A percentile compares a stretch with the other conserved stretches of the same genome.
These are phyloP conservation scores for Angophora floribunda DNA, from an alignment of 345 rosid genomes.

Conservation along the genomic window DNA sequence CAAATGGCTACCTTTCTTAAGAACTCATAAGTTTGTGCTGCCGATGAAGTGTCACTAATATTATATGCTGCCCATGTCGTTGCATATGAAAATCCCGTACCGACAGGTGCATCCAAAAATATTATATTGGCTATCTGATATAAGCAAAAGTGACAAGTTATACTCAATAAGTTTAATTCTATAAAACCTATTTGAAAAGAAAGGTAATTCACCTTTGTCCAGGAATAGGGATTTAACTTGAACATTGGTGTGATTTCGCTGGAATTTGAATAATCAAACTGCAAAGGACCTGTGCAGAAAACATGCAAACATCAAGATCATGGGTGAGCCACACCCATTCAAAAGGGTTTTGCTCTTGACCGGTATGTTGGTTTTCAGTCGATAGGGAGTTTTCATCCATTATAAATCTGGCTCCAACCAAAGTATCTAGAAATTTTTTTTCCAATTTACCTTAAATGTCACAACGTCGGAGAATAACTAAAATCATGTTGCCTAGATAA, in stretches of 20 bases:
- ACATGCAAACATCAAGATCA: not conserved
- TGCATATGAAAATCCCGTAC: constrained; percentile 29
- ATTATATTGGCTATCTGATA: constrained; percentile 18
- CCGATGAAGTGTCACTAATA: not conserved
- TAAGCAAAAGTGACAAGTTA: not conserved
- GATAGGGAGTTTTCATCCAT: not conserved
- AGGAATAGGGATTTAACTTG: constrained; percentile 7
- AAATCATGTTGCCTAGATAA: not conserved
- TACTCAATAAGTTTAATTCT: not conserved
- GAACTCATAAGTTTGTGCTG: constrained; percentile 3
- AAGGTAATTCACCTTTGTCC: constrained; percentile 14
- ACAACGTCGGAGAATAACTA: not conserved
- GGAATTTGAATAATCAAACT: constrained; percentile 6
- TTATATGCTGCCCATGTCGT: constrained; percentile 1
- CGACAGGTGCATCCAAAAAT: constrained; percentile 20
- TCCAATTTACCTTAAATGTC: not conserved
- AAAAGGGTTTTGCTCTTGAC: not conserved
- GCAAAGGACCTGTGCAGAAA: constrained; percentile 10
- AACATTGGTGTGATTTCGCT: not conserved
- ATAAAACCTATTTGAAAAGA: not conserved
- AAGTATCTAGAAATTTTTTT: not conserved
- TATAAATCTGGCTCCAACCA: not conserved
- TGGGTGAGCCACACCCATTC: not conserved
- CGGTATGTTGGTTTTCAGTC: not conserved
- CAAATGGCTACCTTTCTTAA: constrained; percentile 10